Conservation (phyloP, 2,329 filamentous ascomycete species). For the Colletotrichum brevisporum region DNA sequence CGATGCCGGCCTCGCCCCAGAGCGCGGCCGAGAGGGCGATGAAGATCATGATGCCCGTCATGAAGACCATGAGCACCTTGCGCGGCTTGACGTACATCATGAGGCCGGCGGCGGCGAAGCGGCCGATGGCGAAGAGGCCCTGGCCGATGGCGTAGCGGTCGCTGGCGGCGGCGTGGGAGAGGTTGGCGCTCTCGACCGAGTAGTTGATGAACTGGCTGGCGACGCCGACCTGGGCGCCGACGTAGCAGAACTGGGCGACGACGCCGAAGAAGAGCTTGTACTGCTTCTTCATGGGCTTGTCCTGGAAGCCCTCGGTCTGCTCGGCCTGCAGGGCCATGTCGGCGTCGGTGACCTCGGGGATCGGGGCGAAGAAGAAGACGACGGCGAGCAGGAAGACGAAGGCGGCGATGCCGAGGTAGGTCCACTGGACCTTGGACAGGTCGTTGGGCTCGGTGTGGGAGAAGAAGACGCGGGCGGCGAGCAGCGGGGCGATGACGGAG, state of each 20-base stretch:
- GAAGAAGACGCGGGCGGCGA: constrained; percentile 75
- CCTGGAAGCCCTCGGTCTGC: constrained; percentile 54
- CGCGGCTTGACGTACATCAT: constrained; percentile 71
- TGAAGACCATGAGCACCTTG: constrained; percentile 67
- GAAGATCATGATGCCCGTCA: constrained; percentile 68
- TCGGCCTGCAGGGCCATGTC: constrained; percentile 71
- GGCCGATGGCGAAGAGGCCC: constrained; percentile 71
- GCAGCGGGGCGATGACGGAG: constrained; percentile 69
- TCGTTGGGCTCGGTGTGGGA: constrained; percentile 63
- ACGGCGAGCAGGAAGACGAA: constrained; percentile 71
- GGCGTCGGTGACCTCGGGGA: constrained; percentile 70
- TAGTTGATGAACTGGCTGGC: constrained; percentile 70
- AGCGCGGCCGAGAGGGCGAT: constrained; percentile 66
- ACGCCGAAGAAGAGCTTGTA: constrained; percentile 73
- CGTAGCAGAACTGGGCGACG: constrained; percentile 74
- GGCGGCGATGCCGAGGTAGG: constrained; percentile 73
- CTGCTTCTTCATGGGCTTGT: constrained; percentile 66
- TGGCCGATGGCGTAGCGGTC: constrained; percentile 72
- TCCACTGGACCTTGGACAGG: constrained; percentile 74
- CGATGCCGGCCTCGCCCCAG: constrained; percentile 65
- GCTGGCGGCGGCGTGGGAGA: constrained; percentile 44
- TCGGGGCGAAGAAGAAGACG: constrained; percentile 69
- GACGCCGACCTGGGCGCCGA: constrained; percentile 70
- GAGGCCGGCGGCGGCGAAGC: constrained; percentile 69
- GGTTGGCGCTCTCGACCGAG: constrained; percentile 52